Base-by-base conservation (phyloP, 1,139 yeast species). In the Magnusiomyces suaveolens region DNA sequence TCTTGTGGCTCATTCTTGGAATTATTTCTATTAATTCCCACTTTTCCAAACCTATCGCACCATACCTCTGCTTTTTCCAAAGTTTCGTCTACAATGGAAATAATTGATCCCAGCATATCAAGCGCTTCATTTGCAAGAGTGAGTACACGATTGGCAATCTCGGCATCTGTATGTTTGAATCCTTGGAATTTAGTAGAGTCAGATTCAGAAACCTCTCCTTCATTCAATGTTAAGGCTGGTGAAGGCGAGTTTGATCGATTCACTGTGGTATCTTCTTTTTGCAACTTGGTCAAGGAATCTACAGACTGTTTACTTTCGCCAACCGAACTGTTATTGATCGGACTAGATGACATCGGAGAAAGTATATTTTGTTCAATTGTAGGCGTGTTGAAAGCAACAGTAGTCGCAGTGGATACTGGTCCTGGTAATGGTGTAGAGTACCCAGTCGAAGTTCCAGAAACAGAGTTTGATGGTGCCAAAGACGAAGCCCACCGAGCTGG, bases 91-190 rank as follows among this genome's bases (percentile, higher is more conserved):
- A 94, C 89, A 10, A 89, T 90, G 51, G 77, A 78, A 59, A 89
- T 88, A 38, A 92, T 83, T 58, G 85, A 85, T 48, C 84, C 77
- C 49, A 92, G 84, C 90, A 90, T 88, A 49, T 86, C 95, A 54
- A 92, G 73, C 0, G 95, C 83, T 69, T 92, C 98, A 60, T 85
- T 85, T 0, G 97, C 97, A 59, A 92, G 75, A 10, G 86, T 77
- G 48, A 92, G 72, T 1, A 88, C 86, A 61, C 82, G 79, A 48
- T 86, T 88, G 63, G 81, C 82, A 29, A 80, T 72, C 57, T 79
- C 81, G 21, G 68, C 60, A 69, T 71, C 67, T 6, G 50, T 24
- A 38, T 44, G 44, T 38, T 29, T 29, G 36, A 29, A 29, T 10
- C 32, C 10, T 38, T n/a, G n/a, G n/a, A n/a, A n/a, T n/a, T n/a